Evolutionary conservation across 306 rosid genomes (phyloP), one percentile per base, ranked within the genome.

Genomic region (Fragaria vesca): DNA sequence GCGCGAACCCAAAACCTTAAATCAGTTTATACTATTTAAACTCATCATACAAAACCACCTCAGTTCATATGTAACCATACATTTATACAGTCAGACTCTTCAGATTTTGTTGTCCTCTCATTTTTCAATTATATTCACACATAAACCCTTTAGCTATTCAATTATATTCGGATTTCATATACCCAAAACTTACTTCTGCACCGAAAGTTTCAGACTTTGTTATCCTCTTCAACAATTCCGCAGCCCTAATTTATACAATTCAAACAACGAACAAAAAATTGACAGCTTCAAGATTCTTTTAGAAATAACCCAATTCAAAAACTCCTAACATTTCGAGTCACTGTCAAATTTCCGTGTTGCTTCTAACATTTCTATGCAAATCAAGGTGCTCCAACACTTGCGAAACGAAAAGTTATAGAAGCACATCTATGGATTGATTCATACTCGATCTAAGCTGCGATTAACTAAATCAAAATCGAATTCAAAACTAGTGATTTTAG

Each of bases 301-400:
- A 30, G 17, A 0, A 61, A 28, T 13, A 2, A 55, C 2, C 28
- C 12, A 4, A 20, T 60, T 24, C 65, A 21, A 8, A 58, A 2
- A 57, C 13, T 0, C 34, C 15, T 26, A 60, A 24, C 34, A 28
- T 3, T 34, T 34, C 70, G 26, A 7, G 7, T 0, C 24, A 73
- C 50, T 3, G 21, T 36, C 17, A 13, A 52, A 57, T 57, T 12
- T 8, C 6, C 15, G 4, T 15, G 30, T 5, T 43, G 18, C 36
- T 46, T 43, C n/a, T 2, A 10, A 30, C 43, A 11, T 40, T 24
- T 80, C 71, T 21, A 54, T 70, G 75, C 48, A 73, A 43, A 63
- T 69, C 79, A 74, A 74, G 46, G 75, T 3, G 62, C 63, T 16
- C n/a, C 43, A 12, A 79, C 4, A 17, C 34, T 38, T 21, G 50